Evolutionary conservation across 2,329 filamentous ascomycete genomes (phyloP), one percentile per base, ranked within the genome.

Genomic region (Ophiosphaerella herpotricha): DNA sequence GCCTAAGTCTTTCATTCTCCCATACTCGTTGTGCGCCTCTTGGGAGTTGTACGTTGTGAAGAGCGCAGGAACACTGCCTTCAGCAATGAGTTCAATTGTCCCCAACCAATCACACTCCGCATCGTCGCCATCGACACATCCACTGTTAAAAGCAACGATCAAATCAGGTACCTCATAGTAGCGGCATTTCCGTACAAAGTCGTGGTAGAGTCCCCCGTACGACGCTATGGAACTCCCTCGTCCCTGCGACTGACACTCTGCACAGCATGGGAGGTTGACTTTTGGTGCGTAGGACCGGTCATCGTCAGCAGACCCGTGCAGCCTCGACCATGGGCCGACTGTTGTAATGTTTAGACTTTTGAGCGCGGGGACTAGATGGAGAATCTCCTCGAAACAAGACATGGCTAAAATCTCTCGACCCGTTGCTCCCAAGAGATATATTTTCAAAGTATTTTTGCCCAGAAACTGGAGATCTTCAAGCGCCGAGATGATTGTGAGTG

Each of bases 141-240:
- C 52, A 31, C 56, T 59, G 21, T 61, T 61, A 40, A 61, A 61
- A 14, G 52, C 33, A 1, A 61, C 58, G 7, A 55, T 44, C n/a
- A 61, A 13, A 48, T 59, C 56, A 2, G 58, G 54, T 39, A 45
- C 49, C 34, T 52, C 50, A 34, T 52, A 61, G 14, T 45, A 37
- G n/a, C 52, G 18, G 9, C 41, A 41, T 24, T 36, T 48, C 14
- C 18, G 18, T 21, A 35, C 43, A 35, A 55, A 61, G 35, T 57
- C 54, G 36, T 61, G 58, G 37, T 61, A 61, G 12, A 61, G 42
- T 6, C 58, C 58, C 14, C 49, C 32, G 23, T 54, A 57, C 1
- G 51, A 48, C 1, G 58, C 41, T 6, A 61, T 35, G 11, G 52
- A 52, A 1, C 58, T 48, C 13, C 35, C 39, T 23, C 54, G 40